Evolutionary conservation across 2,329 filamentous ascomycete species (phyloP).

Genomic region (Gyromitra esculenta): DNA sequence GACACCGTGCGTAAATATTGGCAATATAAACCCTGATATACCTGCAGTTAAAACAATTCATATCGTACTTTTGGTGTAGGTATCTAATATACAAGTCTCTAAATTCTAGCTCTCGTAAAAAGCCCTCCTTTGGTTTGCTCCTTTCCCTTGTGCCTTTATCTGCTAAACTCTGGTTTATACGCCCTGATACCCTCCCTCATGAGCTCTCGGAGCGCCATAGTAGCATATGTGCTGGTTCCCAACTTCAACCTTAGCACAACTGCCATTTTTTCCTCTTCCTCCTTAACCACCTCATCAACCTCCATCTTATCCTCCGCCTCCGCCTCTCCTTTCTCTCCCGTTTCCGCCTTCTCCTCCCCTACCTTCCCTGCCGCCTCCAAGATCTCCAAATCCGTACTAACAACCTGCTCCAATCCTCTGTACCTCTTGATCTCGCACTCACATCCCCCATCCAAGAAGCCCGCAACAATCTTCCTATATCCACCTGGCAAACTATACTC

Average conservation of each 20-base stretch:
- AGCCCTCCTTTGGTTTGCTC: background rate
- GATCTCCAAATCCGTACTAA: conserved; percentile 83
- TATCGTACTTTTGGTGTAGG: conserved; percentile 13
- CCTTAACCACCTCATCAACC: background rate
- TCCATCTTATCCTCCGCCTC: conserved; percentile 36
- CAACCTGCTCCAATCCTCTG: conserved; percentile 81
- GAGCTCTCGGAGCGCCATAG: conserved; percentile 81
- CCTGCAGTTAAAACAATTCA: background rate
- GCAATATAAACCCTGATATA: background rate
- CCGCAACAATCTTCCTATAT: conserved; percentile 84
- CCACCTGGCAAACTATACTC: conserved; percentile 89
- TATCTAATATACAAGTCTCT: conserved; percentile 2
- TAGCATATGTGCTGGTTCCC: conserved; percentile 82
- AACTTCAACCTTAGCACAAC: conserved; percentile 79
- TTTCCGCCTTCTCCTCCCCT: conserved; percentile 31
- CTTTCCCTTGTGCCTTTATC: conserved; percentile 26
- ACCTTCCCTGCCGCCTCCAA: conserved; percentile 61
- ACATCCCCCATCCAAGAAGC: conserved; percentile 71
- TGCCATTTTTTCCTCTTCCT: conserved; percentile 67
- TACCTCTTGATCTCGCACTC: conserved; percentile 77
- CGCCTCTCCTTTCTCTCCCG: conserved; percentile 4
- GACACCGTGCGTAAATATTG: background rate
- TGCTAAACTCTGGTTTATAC: conserved; percentile 71
- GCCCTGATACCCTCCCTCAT: conserved; percentile 74
- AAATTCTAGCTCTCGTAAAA: background rate